Evolutionary conservation across 2,329 filamentous ascomycete genomes (phyloP).

Genomic region (Arthrobotrys pseudoclavata): DNA sequence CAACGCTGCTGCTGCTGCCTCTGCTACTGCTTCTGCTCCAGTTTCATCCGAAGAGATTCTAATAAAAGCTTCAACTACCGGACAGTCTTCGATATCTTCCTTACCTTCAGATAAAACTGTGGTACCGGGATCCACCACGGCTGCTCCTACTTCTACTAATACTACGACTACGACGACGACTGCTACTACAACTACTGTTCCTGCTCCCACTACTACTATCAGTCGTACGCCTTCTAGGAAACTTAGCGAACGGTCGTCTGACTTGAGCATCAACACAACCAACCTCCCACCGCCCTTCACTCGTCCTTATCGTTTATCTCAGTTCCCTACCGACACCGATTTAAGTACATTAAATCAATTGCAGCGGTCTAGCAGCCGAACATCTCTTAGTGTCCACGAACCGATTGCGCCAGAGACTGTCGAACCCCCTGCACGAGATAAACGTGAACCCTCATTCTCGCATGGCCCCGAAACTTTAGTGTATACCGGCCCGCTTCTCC

Average conservation of each 20-base stretch:
- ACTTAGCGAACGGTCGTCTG: constrained; percentile 32
- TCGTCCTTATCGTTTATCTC: constrained; percentile 47
- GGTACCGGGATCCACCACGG: constrained; percentile 2
- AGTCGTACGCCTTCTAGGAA: constrained; percentile 23
- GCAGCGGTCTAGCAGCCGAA: constrained; percentile 42
- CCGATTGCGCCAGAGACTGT: constrained; percentile 22
- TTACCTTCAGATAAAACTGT: constrained; percentile 22
- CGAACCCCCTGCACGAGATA: constrained; percentile 31
- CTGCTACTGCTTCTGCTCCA: constrained; percentile 5
- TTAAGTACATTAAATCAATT: constrained; percentile 37
- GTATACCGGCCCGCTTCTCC: constrained; percentile 20
- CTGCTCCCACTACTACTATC: constrained; percentile 5
- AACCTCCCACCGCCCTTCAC: constrained; percentile 53
- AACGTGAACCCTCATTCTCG: constrained; percentile 36
- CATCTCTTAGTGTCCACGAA: constrained; percentile 31
- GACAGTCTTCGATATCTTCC: constrained; percentile 2
- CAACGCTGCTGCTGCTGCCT: constrained; percentile 6
- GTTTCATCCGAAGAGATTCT: constrained; percentile 14
- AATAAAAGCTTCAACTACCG: constrained; percentile 6
- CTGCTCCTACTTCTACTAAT: background rate
- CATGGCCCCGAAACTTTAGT: constrained; percentile 37
- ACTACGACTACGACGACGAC: background rate
- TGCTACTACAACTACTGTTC: background rate
- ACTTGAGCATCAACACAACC: constrained; percentile 58
- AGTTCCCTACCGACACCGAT: constrained; percentile 50